Base-by-base conservation (phyloP, 257 asterid species). In the Lavandula angustifolia region DNA sequence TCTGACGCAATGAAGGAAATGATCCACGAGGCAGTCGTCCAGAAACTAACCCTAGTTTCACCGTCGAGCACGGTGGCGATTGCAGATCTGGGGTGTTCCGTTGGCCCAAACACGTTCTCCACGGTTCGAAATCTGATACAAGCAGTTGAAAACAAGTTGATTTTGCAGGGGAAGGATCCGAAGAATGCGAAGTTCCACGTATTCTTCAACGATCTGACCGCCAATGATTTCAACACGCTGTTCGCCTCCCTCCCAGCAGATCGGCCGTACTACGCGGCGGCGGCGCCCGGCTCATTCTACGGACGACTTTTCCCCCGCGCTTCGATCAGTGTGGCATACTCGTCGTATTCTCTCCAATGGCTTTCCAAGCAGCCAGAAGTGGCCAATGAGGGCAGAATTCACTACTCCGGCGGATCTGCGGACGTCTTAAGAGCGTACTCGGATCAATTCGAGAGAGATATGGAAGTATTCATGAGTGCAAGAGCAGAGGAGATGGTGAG, bases 281-380 rank as follows among this genome's bases (percentile, higher is more conserved):
- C 75, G 9, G 80, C 49, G n/a, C 80, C 82, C 0, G 82, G 82
- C 0, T 75, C 84, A 0, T 78, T 81, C 60, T 32, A 75, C 13
- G 52, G 58, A 27, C 73, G 68, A 4, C 48, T 73, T 1, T 73
- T 78, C 49, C 82, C 78, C 0, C 50, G 60, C 0, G 52, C 29
- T 6, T 76, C 79, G 0, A 59, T 81, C 49, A 69, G 65, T 55
- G n/a, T 82, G 10, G 74, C 70, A 0, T 34, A 71, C 41, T 76
- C 82, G 0, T 68, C 81, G 2, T 48, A 58, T 35, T 40, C 83
- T 4, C 68, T 81, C 13, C 73, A 70, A 0, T 78, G 84, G 87
- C 76, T 82, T 3, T 79, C 79, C 4, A 44, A 51, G 32, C 13
- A 38, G 54, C 87, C 82, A 43, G 58, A 51, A 7, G 0, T 62